Conservation (phyloP, 2,329 filamentous ascomycete species). For the Aurifilum marmelostoma region DNA sequence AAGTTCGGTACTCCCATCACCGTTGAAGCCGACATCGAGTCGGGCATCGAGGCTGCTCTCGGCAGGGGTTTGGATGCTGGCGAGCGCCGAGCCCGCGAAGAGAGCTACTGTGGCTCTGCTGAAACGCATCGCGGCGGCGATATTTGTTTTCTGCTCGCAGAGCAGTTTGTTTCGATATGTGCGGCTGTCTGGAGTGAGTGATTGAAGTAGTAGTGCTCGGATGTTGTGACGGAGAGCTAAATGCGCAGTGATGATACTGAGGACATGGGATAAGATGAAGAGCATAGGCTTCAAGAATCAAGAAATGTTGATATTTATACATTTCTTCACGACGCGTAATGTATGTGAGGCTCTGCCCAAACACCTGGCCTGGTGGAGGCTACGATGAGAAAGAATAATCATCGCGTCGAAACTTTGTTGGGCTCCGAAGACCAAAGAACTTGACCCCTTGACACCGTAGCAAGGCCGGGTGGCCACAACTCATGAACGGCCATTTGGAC, state of each 20-base stretch:
- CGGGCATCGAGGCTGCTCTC: not conserved
- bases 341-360: not conserved
- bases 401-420: not conserved
- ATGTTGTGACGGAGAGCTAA: not conserved
- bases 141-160: not conserved
- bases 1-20: too few relatives aligned
- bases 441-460: not conserved
- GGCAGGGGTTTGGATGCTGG: not conserved
- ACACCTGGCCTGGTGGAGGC: not conserved
- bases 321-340: not conserved
- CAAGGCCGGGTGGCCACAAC: not conserved
- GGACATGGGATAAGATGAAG: not conserved
- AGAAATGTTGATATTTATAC: not conserved
- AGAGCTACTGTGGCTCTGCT: conserved; percentile 6
- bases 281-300: not conserved
- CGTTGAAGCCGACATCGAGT: too few relatives aligned
- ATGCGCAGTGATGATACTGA: not conserved
- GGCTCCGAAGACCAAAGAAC: not conserved
- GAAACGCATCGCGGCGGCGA: not conserved
- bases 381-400: conserved; percentile 4
- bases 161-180: not conserved
- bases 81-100: not conserved
- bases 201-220: not conserved
- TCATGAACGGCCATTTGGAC: not conserved
- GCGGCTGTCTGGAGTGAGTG: not conserved